Conservation (phyloP, 2,329 filamentous ascomycete genomes). For the Fusarium sublunatum region DNA sequence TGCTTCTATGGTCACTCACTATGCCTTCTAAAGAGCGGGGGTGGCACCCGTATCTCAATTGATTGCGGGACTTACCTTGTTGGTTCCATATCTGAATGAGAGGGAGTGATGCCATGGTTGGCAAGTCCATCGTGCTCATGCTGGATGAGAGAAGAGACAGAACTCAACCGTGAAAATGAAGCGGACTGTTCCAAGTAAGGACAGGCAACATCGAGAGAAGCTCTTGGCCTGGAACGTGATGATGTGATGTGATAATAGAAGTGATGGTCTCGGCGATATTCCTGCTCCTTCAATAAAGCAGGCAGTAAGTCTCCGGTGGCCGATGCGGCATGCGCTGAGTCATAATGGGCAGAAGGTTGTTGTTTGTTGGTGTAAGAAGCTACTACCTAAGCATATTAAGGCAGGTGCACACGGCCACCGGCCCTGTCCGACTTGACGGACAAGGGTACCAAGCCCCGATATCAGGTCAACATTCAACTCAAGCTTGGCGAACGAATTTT, state of each 20-base stretch:
- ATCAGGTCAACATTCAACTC: too few species aligned
- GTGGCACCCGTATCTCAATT: too few species aligned
- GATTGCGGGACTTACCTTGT: neutral
- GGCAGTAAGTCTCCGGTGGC: neutral
- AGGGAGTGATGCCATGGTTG: neutral
- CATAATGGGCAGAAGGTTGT: neutral
- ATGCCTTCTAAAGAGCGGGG: neutral
- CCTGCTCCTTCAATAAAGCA: too few species aligned
- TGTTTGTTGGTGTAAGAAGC: neutral
- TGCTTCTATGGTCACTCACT: neutral
- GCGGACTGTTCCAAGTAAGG: too few species aligned
- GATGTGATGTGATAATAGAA: neutral
- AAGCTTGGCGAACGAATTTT: too few species aligned
- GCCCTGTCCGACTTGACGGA: too few species aligned
- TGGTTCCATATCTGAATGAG: conserved; percentile 2
- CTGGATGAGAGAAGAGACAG: neutral
- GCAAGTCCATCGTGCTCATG: neutral
- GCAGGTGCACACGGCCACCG: neutral
- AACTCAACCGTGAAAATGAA: neutral
- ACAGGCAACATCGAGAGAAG: too few species aligned
- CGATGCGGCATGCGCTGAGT: neutral
- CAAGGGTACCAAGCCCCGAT: too few species aligned
- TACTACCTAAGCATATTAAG: neutral
- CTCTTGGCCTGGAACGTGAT: neutral
- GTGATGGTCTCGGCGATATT: too few species aligned